These are phyloP conservation scores for Lactarius tabidus DNA, from an alignment of 768 basidiomycete species.

Conservation along the genomic window DNA sequence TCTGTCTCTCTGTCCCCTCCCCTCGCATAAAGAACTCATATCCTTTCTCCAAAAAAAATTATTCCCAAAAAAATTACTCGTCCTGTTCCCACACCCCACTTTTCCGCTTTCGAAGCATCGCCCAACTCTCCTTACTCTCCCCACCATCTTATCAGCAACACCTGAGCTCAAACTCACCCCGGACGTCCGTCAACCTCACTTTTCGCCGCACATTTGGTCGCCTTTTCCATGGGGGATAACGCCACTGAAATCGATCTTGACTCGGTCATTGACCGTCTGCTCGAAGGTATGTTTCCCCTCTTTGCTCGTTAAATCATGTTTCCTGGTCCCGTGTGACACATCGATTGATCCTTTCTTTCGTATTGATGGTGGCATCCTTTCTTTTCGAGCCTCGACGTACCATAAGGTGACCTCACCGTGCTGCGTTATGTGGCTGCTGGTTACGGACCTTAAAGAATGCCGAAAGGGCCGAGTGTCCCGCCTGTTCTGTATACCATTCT, in stretches of 20 bases:
- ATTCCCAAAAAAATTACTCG: neutral
- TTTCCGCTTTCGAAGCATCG: slow-evolving; percentile 8
- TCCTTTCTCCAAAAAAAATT: neutral
- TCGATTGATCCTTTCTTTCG: neutral
- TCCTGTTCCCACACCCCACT: slow-evolving; percentile 12
- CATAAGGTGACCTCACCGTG: neutral
- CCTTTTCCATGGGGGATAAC: slow-evolving; percentile 61
- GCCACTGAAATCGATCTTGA: slow-evolving; percentile 96
- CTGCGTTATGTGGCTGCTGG: neutral
- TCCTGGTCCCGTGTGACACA: neutral
- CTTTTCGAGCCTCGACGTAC: neutral
- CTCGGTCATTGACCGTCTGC: slow-evolving; percentile 96
- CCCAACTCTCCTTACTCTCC: slow-evolving; percentile 21
- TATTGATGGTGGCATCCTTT: slow-evolving; percentile 2
- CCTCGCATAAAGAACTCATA: neutral
- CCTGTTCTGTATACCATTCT: neutral
- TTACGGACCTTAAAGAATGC: neutral
- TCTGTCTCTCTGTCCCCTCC: neutral
- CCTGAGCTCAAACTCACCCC: slow-evolving; percentile 1
- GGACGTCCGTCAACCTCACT: neutral
- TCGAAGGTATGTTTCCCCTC: slow-evolving; percentile 75
- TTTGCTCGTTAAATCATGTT: neutral
- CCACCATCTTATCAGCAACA: slow-evolving; percentile 7
- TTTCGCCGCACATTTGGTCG: neutral
- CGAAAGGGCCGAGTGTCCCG: neutral